Evolutionary conservation across 2,329 filamentous ascomycete species (phyloP).

Genomic region (Cercospora sojina): DNA sequence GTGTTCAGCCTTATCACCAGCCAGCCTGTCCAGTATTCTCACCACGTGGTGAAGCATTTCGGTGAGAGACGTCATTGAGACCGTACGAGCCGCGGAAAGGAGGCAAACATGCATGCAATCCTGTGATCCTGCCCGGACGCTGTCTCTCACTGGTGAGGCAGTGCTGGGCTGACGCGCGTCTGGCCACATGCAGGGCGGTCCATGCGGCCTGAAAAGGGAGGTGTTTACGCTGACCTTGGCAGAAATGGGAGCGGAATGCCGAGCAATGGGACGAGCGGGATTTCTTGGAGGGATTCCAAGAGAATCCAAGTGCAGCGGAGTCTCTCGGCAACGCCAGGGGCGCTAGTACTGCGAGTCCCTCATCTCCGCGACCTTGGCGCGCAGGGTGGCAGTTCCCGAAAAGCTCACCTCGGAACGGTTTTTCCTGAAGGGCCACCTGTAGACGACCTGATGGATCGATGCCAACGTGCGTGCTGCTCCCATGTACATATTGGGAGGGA

Average conservation of each 20-base stretch:
- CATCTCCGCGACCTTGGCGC: conserved; percentile 15
- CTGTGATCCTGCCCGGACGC: not conserved
- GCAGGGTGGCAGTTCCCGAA: not conserved
- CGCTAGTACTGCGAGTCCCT: not conserved
- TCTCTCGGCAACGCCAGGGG: conserved; percentile 7
- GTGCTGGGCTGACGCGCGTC: conserved; percentile 17
- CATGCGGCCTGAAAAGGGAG: not conserved
- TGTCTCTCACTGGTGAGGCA: conserved; percentile 5
- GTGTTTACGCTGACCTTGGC: conserved; percentile 3
- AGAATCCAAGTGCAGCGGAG: conserved; percentile 9
- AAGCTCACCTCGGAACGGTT: not conserved
- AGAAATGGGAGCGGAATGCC: conserved; percentile 16
- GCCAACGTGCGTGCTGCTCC: not conserved
- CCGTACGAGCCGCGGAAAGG: not conserved
- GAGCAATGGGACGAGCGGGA: conserved; percentile 17
- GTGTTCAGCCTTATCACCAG: not conserved
- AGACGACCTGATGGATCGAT: too few relatives aligned
- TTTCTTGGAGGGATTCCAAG: conserved; percentile 13
- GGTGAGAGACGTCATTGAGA: not conserved
- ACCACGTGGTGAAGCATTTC: not conserved
- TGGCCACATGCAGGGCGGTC: not conserved
- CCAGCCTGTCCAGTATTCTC: not conserved
- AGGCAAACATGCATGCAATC: not conserved
- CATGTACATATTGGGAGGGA: not conserved
- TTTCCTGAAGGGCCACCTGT: not conserved